Conservation (phyloP, 805 yeast species). For the Ogataea thermomethanolica region DNA sequence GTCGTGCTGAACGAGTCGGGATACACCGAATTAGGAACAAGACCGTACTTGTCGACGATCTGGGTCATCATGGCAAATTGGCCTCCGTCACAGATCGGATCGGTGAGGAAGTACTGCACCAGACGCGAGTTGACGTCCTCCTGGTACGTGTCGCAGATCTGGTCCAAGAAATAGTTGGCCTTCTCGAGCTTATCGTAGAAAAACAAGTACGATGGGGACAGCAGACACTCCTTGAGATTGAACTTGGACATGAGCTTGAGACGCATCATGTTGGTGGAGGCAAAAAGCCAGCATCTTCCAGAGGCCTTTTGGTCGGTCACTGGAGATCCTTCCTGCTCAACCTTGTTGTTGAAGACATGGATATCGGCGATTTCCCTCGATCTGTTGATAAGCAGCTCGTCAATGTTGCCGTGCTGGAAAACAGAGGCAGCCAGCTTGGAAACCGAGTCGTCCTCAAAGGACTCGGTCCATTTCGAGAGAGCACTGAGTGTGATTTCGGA, state of each 20-base stretch:
- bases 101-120: conserved; percentile 58
- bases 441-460: conserved; percentile 25
- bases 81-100: conserved; percentile 81
- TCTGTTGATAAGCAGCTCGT: conserved; percentile 38
- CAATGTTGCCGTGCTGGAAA: conserved; percentile 36
- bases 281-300: conserved; percentile 90
- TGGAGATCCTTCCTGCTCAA: conserved; percentile 55
- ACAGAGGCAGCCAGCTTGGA: conserved; percentile 33
- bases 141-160: conserved; percentile 63
- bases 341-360: conserved; percentile 40
- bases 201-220: conserved; percentile 75
- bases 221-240: conserved; percentile 63
- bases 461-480: conserved; percentile 28
- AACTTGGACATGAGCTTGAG: conserved; percentile 56
- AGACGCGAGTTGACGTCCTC: conserved; percentile 68
- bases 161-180: conserved; percentile 75
- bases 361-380: conserved; percentile 28
- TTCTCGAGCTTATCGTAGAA: conserved; percentile 87
- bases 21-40: conserved; percentile 69
- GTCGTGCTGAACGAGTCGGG: conserved; percentile 66
- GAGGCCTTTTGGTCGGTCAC: conserved; percentile 70
- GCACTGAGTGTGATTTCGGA: conserved; percentile 11
- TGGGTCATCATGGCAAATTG: conserved; percentile 83
- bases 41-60: conserved; percentile 73
- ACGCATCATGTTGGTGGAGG: conserved; percentile 72